These are phyloP conservation scores for Aegilops sharonensis DNA, from an alignment of 176 grass and related monocot species.

Conservation along the genomic window DNA sequence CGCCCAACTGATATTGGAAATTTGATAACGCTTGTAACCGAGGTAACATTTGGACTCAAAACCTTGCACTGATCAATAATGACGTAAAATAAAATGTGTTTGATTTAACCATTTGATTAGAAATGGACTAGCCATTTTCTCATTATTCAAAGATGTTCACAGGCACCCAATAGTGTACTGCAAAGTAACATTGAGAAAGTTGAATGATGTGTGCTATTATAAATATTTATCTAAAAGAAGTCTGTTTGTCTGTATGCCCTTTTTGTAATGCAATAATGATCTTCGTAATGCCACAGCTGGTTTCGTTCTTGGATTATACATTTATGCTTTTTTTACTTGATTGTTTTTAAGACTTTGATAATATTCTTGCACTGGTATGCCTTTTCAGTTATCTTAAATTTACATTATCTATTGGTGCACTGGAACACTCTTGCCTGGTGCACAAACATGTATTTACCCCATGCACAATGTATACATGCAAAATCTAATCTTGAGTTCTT, in stretches of 20 bases:
- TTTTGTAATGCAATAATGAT: too few species aligned
- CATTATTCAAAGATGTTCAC: neutral
- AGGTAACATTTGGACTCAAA: neutral
- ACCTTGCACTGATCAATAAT: neutral
- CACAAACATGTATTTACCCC: too few species aligned
- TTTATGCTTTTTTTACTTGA: neutral
- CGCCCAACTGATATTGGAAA: neutral
- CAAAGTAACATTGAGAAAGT: neutral
- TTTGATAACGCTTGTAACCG: neutral
- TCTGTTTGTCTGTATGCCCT: too few species aligned
- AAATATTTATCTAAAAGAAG: neutral
- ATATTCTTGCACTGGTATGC: neutral
- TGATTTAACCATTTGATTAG: neutral
- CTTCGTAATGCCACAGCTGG: neutral
- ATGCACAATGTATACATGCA: too few species aligned
- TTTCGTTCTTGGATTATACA: neutral
- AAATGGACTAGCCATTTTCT: neutral
- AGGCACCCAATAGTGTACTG: neutral
- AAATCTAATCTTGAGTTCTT: too few species aligned
- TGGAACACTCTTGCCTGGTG: too few species aligned
- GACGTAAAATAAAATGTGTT: neutral
- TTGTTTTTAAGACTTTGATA: neutral
- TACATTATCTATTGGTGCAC: too few species aligned
- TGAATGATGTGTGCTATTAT: neutral
- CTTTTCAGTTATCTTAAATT: neutral